Evolutionary conservation across 129 eudicot genomes (phyloP).

Genomic region (Tagetes erecta): DNA sequence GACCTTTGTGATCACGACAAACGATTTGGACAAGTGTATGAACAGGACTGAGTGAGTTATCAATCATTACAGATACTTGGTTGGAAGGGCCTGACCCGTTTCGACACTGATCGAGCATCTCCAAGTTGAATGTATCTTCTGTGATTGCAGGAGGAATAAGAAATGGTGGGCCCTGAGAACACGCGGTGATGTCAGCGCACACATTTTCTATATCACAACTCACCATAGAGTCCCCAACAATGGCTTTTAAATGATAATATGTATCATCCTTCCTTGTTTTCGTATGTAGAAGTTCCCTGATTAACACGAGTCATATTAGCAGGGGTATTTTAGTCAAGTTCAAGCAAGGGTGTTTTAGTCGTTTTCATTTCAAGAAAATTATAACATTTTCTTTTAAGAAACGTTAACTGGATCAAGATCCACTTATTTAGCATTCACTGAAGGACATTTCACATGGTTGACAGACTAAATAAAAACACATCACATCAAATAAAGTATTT

Average conservation of each 20-base stretch:
- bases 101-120: constrained; percentile 42
- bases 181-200: constrained; percentile 63
- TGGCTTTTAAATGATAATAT: constrained; percentile 44
- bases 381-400: not conserved
- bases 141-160: constrained; percentile 60
- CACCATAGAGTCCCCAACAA: constrained; percentile 62
- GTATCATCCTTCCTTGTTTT: constrained; percentile 63
- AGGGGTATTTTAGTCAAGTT: not conserved
- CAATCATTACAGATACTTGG: constrained; percentile 59
- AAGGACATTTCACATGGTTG: constrained; percentile 10
- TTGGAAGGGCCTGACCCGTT: constrained; percentile 39
- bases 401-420: constrained; percentile 12
- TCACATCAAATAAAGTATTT: not conserved
- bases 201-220: constrained; percentile 77
- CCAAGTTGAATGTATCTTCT: constrained; percentile 56
- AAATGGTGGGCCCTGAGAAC: constrained; percentile 70
- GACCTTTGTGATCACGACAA: constrained; percentile 87
- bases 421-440: constrained; percentile 11
- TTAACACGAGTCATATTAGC: constrained; percentile 3
- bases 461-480: not conserved
- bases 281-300: constrained; percentile 80
- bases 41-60: constrained; percentile 83
- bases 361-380: not conserved
- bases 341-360: not conserved
- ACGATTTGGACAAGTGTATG: constrained; percentile 85